Evolutionary conservation across 2,329 filamentous ascomycete species (phyloP), one percentile per base, ranked within the genome.

Genomic region (Ilyonectria destructans): DNA sequence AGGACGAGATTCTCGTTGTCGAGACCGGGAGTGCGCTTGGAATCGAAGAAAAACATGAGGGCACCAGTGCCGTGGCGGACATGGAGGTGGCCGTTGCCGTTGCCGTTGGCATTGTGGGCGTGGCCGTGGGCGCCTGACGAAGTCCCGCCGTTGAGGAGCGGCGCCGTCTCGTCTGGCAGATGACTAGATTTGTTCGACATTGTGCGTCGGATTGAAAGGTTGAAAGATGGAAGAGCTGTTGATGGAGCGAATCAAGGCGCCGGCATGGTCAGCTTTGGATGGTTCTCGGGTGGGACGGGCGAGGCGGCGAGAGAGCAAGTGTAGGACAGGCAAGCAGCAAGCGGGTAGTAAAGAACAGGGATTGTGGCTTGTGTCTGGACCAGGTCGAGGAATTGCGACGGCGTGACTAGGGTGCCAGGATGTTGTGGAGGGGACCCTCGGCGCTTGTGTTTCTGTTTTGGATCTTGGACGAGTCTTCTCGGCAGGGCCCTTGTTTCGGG

Each of bases 1-100:
- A 89, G 77, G 62, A 81, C 78, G 23, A 80, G 68, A 67, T 85
- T 88, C 19, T 82, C 71, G 75, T 83, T 87, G 64, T 89, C 80
- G 62, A 81, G 81, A 56, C 88, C 88, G 1, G 88, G 88, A 1
- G 87, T 90, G 67, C 83, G 78, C 26, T 80, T 82, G 54, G 79
- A 76, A 70, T 88, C 83, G 73, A 88, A 82, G 69, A 90, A 82
- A 76, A 90, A 86, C 52, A 71, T 66, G 46, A 68, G 68, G 31
- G 72, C 69, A 29, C 61, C 74, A 55, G 68, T 75, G 58, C 73
- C 73, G 45, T 67, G 72, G 43, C 75, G 72, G 48, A 71, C 62
- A 37, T 69, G 67, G 26, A 73, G 61, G 55, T 75, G 74, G 54
- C 74, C 73, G 21, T 77, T 76, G 58, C 67, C 70, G 43, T 66